Evolutionary conservation across 768 basidiomycete genomes (phyloP).

Genomic region (Lactarius tabidus): DNA sequence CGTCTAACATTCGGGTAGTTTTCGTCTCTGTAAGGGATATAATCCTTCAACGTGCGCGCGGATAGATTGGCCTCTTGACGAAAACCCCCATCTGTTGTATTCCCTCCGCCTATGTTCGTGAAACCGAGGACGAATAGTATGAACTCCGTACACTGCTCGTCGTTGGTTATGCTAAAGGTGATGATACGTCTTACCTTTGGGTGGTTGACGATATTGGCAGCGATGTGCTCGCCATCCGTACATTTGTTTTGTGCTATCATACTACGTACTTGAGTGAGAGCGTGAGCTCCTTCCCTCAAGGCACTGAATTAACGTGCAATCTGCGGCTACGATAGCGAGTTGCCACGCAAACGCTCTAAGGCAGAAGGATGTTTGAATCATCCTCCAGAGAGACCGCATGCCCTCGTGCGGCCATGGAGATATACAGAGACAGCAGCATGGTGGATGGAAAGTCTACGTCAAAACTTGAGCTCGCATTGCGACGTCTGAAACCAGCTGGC

Average conservation of each 20-base stretch:
- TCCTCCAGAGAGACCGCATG: neutral
- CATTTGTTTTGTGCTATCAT: neutral
- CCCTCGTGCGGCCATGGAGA: neutral
- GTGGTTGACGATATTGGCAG: neutral
- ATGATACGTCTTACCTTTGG: neutral
- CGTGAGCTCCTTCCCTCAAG: too few species aligned
- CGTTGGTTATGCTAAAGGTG: neutral
- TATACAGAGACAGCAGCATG: too few species aligned
- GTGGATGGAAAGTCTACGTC: too few species aligned
- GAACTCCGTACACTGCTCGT: neutral
- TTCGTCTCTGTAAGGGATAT: slow-evolving; percentile 89
- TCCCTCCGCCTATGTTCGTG: neutral
- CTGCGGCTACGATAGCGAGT: neutral
- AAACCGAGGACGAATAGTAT: neutral
- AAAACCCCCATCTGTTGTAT: neutral
- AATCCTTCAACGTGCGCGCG: slow-evolving; percentile 72
- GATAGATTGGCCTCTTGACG: neutral
- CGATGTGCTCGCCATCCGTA: neutral
- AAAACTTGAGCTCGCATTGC: too few species aligned
- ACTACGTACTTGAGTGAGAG: neutral
- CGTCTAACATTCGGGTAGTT: slow-evolving; percentile 74
- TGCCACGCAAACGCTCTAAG: neutral
- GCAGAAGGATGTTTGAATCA: neutral
- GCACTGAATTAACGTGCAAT: neutral
- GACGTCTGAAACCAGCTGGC: too few species aligned